Conservation (phyloP, 2,329 filamentous ascomycete species). For the Xylaria sp. region DNA sequence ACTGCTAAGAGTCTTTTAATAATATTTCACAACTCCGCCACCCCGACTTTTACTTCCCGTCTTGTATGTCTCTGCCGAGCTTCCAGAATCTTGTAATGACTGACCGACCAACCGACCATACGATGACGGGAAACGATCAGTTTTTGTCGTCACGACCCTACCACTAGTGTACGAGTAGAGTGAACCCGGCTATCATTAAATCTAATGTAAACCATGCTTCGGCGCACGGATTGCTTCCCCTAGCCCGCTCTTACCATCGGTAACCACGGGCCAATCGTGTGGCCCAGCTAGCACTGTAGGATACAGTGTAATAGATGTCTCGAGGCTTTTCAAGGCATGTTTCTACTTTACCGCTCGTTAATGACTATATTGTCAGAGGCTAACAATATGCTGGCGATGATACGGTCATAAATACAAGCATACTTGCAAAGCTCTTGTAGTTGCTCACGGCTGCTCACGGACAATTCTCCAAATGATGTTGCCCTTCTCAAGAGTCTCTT, state of each 20-base stretch:
- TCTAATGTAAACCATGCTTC: constrained; percentile 10
- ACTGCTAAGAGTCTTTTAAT: neutral
- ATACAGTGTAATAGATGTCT: constrained; percentile 13
- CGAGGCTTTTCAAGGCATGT: neutral
- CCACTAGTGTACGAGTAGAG: no score
- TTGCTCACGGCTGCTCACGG: no score
- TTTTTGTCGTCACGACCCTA: constrained; percentile 13
- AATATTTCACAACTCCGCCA: neutral
- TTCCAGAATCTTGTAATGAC: no score
- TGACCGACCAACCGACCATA: neutral
- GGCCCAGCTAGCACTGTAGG: constrained; percentile 15
- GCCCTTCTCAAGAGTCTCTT: neutral
- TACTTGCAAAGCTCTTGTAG: no score
- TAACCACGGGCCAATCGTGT: neutral
- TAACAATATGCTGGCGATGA: neutral
- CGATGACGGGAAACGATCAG: constrained; percentile 9
- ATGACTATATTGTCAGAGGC: neutral
- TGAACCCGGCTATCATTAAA: constrained; percentile 1
- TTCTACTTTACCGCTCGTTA: neutral
- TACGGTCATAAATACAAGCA: neutral
- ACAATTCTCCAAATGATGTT: neutral
- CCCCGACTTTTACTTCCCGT: neutral
- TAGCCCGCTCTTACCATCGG: constrained; percentile 23
- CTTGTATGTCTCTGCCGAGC: no score
- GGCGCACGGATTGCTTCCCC: constrained; percentile 29